Evolutionary conservation across 352 stramenopile species (phyloP).

Genomic region (Phytophthora melonis): DNA sequence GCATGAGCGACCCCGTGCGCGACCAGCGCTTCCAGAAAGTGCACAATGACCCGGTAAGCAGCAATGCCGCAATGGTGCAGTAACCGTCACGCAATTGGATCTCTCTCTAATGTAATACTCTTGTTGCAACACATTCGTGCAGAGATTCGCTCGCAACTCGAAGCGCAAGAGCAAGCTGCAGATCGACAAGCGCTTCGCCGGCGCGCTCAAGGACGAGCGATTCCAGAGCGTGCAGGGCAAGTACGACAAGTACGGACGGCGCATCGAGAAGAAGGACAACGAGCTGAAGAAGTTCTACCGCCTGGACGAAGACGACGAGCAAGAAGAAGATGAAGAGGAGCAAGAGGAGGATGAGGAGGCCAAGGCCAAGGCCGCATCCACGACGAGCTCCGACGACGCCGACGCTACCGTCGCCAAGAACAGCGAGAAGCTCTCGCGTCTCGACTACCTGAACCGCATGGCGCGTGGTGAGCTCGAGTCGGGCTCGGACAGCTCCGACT

Average conservation of each 20-base stretch:
- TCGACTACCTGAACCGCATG: conserved; percentile 90
- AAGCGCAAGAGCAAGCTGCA: conserved; percentile 88
- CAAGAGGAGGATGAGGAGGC: conserved; percentile 43
- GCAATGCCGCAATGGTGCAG: not conserved
- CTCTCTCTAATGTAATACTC: not conserved
- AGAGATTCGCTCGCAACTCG: conserved; percentile 81
- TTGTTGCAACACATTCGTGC: not conserved
- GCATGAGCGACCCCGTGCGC: conserved; percentile 60
- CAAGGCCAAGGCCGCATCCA: conserved; percentile 37
- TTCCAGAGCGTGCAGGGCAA: conserved; percentile 88
- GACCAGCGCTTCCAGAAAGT: conserved; percentile 89
- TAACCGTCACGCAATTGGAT: not conserved
- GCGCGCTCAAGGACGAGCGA: conserved; percentile 74
- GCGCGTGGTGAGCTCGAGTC: conserved; percentile 82
- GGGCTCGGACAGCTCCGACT: conserved; percentile 57
- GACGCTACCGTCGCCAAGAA: conserved; percentile 45
- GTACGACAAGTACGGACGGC: conserved; percentile 90
- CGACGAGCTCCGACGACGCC: conserved; percentile 45
- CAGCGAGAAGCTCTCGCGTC: conserved; percentile 71
- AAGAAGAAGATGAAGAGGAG: conserved; percentile 32
- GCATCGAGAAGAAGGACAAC: conserved; percentile 81
- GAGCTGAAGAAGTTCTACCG: conserved; percentile 87
- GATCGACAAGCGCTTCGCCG: conserved; percentile 83
- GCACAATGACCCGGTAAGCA: conserved; percentile 81
- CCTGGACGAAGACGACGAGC: conserved; percentile 58